Evolutionary conservation across 1,284 basidiomycete genomes (phyloP), one percentile per base, ranked within the genome.

Genomic region (Pseudozyma sp.): DNA sequence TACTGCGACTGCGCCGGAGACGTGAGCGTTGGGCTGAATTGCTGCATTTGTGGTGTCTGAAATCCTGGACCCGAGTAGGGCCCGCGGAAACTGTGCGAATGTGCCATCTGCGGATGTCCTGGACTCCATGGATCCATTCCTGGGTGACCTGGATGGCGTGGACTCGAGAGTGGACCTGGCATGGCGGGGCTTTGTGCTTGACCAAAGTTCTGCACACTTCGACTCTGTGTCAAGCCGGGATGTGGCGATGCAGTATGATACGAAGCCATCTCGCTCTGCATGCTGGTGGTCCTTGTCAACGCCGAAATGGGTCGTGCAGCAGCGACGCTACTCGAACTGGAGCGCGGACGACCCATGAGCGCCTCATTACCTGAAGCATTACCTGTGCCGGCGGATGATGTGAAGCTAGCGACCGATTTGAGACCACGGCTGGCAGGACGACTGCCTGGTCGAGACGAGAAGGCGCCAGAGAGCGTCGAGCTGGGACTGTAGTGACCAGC

Each of bases 371-470:
- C 51, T 7, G 63, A 60, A 16, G 48, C 67, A 2, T 57, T 57
- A 42, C 57, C 67, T n/a, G 72, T 67, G 7, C 67, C 64, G 13
- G 50, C 59, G 1, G 75, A 74, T 3, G 71, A 77, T 18, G 71
- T 75, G 67, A 77, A 77, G 62, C 68, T 74, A 35, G 75, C 75
- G 8, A 77, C 71, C 36, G 75, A 77, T 34, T 75, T 74, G 61
- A 77, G 66, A 16, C 75, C 75, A 12, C 67, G 68, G 53, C 75
- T 77, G 13, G 52, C 63, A 7, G 75, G 75, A 4, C 75, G 63
- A 58, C 75, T 77, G 38, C 68, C 68, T 5, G 75, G 72, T 5
- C 71, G 71, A 21, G 71, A 73, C 10, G 75, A 73, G 39, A 77
- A 77, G 7, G 75, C 75, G 43, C 75, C 75, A 3, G 70, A 77